Percentiles rank a stretch among this genome's conserved stretches.
Conservation (phyloP, 345 rosid genomes). For the Citrus inodora region DNA sequence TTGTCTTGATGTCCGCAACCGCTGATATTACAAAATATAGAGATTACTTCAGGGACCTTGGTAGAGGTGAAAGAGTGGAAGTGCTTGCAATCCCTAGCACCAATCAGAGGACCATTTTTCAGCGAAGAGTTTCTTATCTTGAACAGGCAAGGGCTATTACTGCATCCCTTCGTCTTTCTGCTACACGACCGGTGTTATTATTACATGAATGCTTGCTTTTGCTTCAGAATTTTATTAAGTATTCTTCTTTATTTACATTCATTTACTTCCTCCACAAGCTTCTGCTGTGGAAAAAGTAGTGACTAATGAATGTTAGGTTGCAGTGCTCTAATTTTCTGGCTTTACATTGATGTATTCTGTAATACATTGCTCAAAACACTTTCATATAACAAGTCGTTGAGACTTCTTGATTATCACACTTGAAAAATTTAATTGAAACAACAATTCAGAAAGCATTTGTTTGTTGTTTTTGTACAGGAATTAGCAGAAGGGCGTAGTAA, state of each 20-base stretch:
- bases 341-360: neutral
- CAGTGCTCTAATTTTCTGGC: neutral
- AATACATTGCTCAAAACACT: neutral
- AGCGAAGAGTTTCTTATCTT: conserved; percentile 68
- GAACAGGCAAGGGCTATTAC: conserved; percentile 56
- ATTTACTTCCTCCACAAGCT: too few species aligned
- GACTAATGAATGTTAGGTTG: neutral
- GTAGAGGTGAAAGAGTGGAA: conserved; percentile 87
- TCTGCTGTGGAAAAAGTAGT: neutral
- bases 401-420: neutral
- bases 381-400: neutral
- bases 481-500: neutral
- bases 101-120: conserved; percentile 54
- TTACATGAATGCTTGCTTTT: neutral
- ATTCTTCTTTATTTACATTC: neutral
- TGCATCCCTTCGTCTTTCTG: neutral
- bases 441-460: neutral
- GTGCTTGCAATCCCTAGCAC: conserved; percentile 83
- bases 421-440: too few species aligned
- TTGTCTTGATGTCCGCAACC: conserved; percentile 97
- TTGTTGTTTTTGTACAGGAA: neutral
- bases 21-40: conserved; percentile 79
- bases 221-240: neutral
- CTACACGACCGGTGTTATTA: neutral
- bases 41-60: conserved; percentile 86